Base-by-base conservation (phyloP, 768 basidiomycete species). In the Coprinellus micaceus region DNA sequence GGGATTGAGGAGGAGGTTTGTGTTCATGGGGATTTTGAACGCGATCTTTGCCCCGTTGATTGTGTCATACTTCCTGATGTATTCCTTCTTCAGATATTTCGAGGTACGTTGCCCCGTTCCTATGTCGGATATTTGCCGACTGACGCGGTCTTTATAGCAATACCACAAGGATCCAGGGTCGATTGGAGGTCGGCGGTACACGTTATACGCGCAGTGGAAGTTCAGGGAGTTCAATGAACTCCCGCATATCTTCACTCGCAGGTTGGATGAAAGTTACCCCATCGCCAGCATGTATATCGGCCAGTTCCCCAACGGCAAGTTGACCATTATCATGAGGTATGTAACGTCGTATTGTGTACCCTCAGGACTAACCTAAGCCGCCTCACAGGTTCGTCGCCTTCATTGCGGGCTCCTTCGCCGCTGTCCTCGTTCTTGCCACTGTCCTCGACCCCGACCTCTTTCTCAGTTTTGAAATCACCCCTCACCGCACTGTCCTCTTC, bases 51-150 rank as follows among this genome's bases (percentile, higher is more conserved):
- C 91, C 1, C 97, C 97, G 0, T 96, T 98, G 74, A 98, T 99
- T 64, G 91, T 98, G 29, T 75, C 95, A 17, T 99, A 99, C 70
- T 83, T 98, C 41, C 72, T 98, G 39, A 91, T 98, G 86, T 99
- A 97, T 69, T 98, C 94, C 0, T 99, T 99, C 80, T 99, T 99
- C 79, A 90, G 96, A 3, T 99, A 99, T 69, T 99, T 99, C 59
- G 97, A 99, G 80, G 97, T 94, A 47, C 51, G 84, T 69, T 12
- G 19, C 21, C 39, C 39, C n/a, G n/a, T n/a, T n/a, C n/a, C n/a
- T n/a, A n/a, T n/a, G n/a, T n/a, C n/a, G n/a, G n/a, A n/a, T n/a
- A n/a, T n/a, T n/a, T n/a, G n/a, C n/a, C n/a, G 24, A 30, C 29
- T 67, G 19, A 68, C 39, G 7, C 33, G 33, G 30, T 46, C 11